A percentile compares a stretch with the other conserved stretches of the same genome.
Evolutionary conservation across 164 flowering plant species (phyloP).

Genomic region (Warburgia ugandensis): DNA sequence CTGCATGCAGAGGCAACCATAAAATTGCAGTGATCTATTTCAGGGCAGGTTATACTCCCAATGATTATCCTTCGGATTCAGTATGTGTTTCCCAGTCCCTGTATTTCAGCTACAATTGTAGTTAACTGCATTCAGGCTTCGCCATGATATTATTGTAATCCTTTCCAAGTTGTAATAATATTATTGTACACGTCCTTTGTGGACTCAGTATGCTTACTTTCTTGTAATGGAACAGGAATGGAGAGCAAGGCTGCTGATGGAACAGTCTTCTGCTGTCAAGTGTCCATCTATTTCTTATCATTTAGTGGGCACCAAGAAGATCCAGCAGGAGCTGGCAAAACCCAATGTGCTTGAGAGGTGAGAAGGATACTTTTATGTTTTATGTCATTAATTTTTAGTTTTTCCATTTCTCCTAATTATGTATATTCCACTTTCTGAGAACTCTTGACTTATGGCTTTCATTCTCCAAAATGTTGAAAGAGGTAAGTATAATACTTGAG

Average conservation of each 20-base stretch:
- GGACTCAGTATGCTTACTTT: neutral
- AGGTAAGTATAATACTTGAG: too few species aligned
- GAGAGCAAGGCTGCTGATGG: constrained; percentile 82
- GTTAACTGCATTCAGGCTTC: neutral
- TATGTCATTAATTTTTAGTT: neutral
- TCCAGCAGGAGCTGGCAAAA: constrained; percentile 96
- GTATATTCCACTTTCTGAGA: too few species aligned
- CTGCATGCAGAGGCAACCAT: constrained; percentile 63
- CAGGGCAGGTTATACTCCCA: constrained; percentile 90
- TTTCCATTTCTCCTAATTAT: too few species aligned
- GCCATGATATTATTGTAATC: too few species aligned
- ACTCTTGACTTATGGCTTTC: too few species aligned
- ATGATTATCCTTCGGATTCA: constrained; percentile 89
- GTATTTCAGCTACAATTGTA: too few species aligned
- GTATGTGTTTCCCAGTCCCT: constrained; percentile 47
- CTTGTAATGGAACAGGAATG: constrained; percentile 52
- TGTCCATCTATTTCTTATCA: constrained; percentile 96
- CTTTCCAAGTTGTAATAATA: too few species aligned
- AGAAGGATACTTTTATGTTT: too few species aligned
- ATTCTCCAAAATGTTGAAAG: too few species aligned
- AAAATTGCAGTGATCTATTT: constrained; percentile 75
- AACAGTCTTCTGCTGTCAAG: constrained; percentile 83
- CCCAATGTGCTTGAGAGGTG: constrained; percentile 86
- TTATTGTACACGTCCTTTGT: too few species aligned
- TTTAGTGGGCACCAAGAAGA: constrained; percentile 88